Base-by-base conservation (phyloP, 1,284 basidiomycete genomes). In the Pascua guehoae region DNA sequence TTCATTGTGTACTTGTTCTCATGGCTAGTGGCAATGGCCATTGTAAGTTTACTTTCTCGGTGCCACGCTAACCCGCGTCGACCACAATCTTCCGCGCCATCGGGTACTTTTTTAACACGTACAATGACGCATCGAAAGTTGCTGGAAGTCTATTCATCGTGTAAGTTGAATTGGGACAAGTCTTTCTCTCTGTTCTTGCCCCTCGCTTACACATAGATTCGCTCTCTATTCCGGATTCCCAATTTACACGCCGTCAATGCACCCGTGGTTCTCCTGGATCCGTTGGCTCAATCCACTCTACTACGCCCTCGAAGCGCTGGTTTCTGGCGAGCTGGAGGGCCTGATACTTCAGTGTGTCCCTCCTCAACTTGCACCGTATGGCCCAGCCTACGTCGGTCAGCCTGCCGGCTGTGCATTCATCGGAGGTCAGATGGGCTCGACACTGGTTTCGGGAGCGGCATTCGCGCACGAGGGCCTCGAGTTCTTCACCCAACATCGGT, bases 321-420 rank as follows among this genome's bases (percentile, higher is more conserved):
- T 67, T 43, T 47, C 60, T 16, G 79, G 80, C 69, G 81, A 82
- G 69, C 79, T 82, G 51, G 62, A 67, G 24, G 74, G 74, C 7
- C 56, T 73, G 11, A 60, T 64, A 2, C 67, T 76, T 47, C 63
- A 74, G 39, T 80, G 80, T 52, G 62, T 63, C 5, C 62, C 63
- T 15, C 68, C 71, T 5, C 64, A 69, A 4, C 76, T 80, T 39
- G 73, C 76, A 0, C 77, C 80, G 0, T 74, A 70, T 42, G 79
- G 78, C 0, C 60, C 66, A 12, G 67, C 57, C 0, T 81, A 74
- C 56, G 54, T 41, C 1, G 65, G 61, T 14, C 51, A 53, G 18
- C 63, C 63, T 1, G 54, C 56, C 7, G 71, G 67, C 1, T 80
- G 79, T 59, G 72, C 74, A 7, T 64, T 79, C 18, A 66, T 73